Percentiles rank a stretch among this genome's conserved stretches.
phyloP scores from a whole-genome alignment of 352 stramenopile species.

The Phytophthora macrochlamydospora region DNA sequence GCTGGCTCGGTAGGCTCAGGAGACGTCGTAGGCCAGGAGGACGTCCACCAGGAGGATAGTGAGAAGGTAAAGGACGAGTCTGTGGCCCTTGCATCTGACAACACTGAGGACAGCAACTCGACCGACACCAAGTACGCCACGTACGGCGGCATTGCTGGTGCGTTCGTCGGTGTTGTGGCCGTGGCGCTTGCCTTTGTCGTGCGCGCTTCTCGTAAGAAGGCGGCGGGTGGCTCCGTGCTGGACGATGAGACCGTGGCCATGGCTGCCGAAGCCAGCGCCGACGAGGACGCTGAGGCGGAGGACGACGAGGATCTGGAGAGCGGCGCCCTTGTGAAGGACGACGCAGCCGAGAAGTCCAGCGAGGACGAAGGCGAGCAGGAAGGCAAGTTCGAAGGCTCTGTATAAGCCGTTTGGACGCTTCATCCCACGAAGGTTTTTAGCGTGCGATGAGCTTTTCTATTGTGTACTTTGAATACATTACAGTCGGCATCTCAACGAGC shows the following conservation, averaged over 20 bases:
- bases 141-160: slow-evolving; percentile 25
- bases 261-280: slow-evolving; percentile 32
- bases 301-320: slow-evolving; percentile 31
- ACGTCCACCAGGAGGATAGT: slow-evolving; percentile 1
- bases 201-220: slow-evolving; percentile 29
- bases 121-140: slow-evolving; percentile 32
- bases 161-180: slow-evolving; percentile 35
- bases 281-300: slow-evolving; percentile 41
- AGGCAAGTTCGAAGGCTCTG: slow-evolving; percentile 59
- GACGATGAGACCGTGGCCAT: slow-evolving; percentile 46
- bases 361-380: slow-evolving; percentile 31
- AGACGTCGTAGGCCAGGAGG: slow-evolving; percentile 3
- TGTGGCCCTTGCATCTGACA: slow-evolving; percentile 28
- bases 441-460: slow-evolving; percentile 26
- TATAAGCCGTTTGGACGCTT: slow-evolving; percentile 30
- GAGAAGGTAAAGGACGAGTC: slow-evolving; percentile 34
- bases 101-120: slow-evolving; percentile 16
- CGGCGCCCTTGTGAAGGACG: slow-evolving; percentile 34
- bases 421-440: neutral
- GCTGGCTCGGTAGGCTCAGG: slow-evolving; percentile 9
- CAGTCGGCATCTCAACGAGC: too few relatives aligned
- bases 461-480: slow-evolving; percentile 24
- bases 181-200: slow-evolving; percentile 36
- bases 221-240: slow-evolving; percentile 22
- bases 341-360: slow-evolving; percentile 15